These are phyloP conservation scores for Bryum argenteum DNA, from an alignment of 225 moss, liverwort and hornwort species.

Conservation along the genomic window DNA sequence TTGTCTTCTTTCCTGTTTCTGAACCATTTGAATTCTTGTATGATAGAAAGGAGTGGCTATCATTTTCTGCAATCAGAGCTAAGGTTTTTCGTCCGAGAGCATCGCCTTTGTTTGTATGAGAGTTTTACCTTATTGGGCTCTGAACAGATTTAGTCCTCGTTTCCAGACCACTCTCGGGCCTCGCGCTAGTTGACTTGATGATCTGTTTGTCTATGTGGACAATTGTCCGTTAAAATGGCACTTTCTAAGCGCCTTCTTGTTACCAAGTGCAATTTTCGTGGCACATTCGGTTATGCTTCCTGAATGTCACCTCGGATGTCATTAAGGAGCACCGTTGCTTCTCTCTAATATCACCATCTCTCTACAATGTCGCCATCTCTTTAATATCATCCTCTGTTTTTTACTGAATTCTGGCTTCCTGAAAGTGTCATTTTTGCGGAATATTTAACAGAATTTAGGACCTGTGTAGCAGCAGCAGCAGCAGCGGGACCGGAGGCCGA, in stretches of 20 bases:
- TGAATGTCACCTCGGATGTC: too few species aligned
- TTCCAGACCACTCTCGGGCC: conserved; percentile 4
- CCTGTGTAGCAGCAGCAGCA: conserved; percentile 43
- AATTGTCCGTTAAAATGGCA: too few species aligned
- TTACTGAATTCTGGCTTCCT: too few species aligned
- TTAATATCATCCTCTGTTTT: too few species aligned
- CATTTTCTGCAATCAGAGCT: not conserved
- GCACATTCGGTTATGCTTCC: too few species aligned
- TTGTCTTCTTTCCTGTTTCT: conserved; percentile 14
- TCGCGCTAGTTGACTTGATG: conserved; percentile 15
- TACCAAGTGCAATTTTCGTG: too few species aligned
- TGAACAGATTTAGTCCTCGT: conserved; percentile 4
- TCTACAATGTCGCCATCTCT: too few species aligned
- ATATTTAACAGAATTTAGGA: too few species aligned
- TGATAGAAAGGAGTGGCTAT: conserved; percentile 19
- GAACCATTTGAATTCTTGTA: conserved; percentile 1
- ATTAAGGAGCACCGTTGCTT: too few species aligned
- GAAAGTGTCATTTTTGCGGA: too few species aligned
- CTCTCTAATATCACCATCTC: too few species aligned
- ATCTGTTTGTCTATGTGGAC: conserved; percentile 30
- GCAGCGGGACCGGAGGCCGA: conserved; percentile 67
- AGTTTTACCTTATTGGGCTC: conserved; percentile 6
- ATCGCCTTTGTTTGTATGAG: conserved; percentile 6
- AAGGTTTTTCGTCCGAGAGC: not conserved
- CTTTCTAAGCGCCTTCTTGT: too few species aligned